Base-by-base conservation (phyloP, 441 rosid species). In the Viola pubescens region DNA sequence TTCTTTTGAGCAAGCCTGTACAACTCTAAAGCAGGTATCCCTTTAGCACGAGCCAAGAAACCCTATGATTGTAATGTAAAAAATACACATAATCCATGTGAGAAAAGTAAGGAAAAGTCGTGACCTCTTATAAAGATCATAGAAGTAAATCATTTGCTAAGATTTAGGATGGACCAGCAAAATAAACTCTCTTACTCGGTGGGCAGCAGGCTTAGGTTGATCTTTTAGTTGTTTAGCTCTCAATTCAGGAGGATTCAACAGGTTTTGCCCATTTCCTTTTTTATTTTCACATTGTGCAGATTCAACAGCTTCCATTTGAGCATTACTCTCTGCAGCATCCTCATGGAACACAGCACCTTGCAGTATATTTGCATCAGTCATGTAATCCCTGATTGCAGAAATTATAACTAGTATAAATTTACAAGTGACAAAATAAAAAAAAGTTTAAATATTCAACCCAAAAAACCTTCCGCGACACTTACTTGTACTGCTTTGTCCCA, bases 331-430 rank as follows among this genome's bases (percentile, higher is more conserved):
- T 51, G 52, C 39, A 54, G 61, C 65, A 78, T 89, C 97, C 66
- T 92, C 97, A n/a, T 87, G 91, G 81, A 92, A 92, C 64, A 89
- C 79, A 55, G 81, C 92, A 72, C 97, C 94, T 89, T 89, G 98
- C 52, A 92, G 82, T 75, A 92, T 89, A 68, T 92, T 89, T 49
- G 85, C 98, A 75, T 92, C 98, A 9, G 96, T 86, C 87, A 92
- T 75, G 51, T 89, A 73, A 83, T 92, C 98, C 87, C 98, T 92
- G 66, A n/a, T 73, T 57, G 72, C 61, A 46, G 62, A n/a, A 48
- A 60, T 44, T 54, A 64, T 45, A 38, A 46, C 44, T 44, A 37
- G 39, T 52, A 59, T 16, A 37, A 39, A 56, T 4, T 34, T 51
- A 19, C 53, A 38, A 61, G 19, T 16, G 19, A 16, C 19, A 16